Conservation (phyloP, 805 yeast genomes). For the Sugiyamaella boreocaroliniensis region DNA sequence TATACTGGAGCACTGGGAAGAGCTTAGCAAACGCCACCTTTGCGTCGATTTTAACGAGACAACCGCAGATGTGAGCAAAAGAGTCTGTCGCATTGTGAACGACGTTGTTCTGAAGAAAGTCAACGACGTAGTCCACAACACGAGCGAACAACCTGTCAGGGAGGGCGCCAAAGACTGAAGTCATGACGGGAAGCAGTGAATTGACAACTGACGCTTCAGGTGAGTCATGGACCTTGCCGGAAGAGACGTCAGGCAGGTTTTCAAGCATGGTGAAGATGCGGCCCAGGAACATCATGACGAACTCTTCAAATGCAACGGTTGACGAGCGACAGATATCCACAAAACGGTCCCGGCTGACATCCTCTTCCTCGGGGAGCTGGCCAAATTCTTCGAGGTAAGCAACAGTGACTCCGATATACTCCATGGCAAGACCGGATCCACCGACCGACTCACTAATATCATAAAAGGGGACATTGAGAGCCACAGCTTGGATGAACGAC, state of each 20-base stretch:
- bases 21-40: slow-evolving; percentile 39
- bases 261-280: slow-evolving; percentile 61
- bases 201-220: slow-evolving; percentile 45
- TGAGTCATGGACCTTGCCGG: slow-evolving; percentile 33
- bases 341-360: slow-evolving; percentile 29
- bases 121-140: slow-evolving; percentile 29
- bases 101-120: slow-evolving; percentile 54
- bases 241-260: slow-evolving; percentile 54
- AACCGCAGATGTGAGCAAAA: slow-evolving; percentile 65
- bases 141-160: slow-evolving; percentile 26
- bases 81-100: slow-evolving; percentile 54
- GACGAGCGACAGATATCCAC: slow-evolving; percentile 62
- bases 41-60: slow-evolving; percentile 62
- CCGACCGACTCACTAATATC: slow-evolving; percentile 43
- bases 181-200: slow-evolving; percentile 32
- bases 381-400: slow-evolving; percentile 40
- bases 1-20: slow-evolving; percentile 40
- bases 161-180: slow-evolving; percentile 30
- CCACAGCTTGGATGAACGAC: slow-evolving; percentile 60
- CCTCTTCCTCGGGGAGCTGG: slow-evolving; percentile 26
- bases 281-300: slow-evolving; percentile 50
- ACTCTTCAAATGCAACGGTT: slow-evolving; percentile 58
- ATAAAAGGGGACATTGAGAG: slow-evolving; percentile 64
- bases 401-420: slow-evolving; percentile 62
- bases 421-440: slow-evolving; percentile 32